Evolutionary conservation across 257 asterid species (phyloP), one percentile per base, ranked within the genome.

Genomic region (Solanum sitiens): DNA sequence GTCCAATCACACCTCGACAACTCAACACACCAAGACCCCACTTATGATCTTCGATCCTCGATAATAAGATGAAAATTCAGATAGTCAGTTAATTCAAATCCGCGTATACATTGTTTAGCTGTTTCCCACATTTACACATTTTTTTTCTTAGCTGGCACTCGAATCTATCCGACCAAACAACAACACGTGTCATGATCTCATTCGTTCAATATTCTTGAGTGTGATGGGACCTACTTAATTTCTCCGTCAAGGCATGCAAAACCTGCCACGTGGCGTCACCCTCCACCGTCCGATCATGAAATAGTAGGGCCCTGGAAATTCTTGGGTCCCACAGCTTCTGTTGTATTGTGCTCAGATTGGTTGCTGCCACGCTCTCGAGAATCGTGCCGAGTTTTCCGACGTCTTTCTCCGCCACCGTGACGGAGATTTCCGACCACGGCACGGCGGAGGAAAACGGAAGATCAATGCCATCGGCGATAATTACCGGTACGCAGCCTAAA

Each of bases 221-320:
- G 3, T 47, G 87, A 87, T 83, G 89, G 84, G 97, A 95, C 93
- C 94, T 88, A 20, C 35, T 87, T 1, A 96, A 85, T 90, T 87
- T 93, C 63, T 15, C 42, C 0, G 93, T 86, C 10, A 96, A 88
- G 5, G 92, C 90, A 82, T 86, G 88, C 3, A 96, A 20, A 13
- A 94, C 94, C 32, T 92, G 98, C 95, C 96, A 96, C 92, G 98
- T 96, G 77, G 99, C 99, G n/a, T 97, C 99, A 0, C 99, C 98
- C 44, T 88, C 92, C 50, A 61, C 73, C 92, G 90, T 83, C 18
- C 91, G 94, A 86, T 91, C 92, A 77, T 91, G 21, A 89, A 87
- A 96, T 0, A 96, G 94, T 7, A 97, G 91, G 84, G 98, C 93
- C 89, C 56, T 40, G 9, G 93, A 82, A 37, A 95, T 92, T 4